Conservation (phyloP, 208 protist genomes). For the Crithidia fasciculata region DNA sequence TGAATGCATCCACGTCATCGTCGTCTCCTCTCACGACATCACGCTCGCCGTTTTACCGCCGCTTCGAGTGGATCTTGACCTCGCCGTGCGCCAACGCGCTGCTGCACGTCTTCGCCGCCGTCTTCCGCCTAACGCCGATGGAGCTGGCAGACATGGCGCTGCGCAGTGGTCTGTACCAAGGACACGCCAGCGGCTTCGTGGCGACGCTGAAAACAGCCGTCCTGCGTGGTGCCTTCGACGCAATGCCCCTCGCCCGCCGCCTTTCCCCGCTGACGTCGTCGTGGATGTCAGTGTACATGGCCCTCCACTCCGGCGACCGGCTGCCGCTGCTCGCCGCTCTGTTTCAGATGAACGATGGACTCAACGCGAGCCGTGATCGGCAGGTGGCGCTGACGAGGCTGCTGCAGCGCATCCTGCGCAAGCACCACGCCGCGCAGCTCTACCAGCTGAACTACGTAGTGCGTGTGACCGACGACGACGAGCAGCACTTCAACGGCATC, state of each 20-base stretch:
- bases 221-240: conserved; percentile 47
- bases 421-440: conserved; percentile 46
- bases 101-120: conserved; percentile 66
- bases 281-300: conserved; percentile 73
- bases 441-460: conserved; percentile 83
- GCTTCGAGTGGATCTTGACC: conserved; percentile 51
- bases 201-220: conserved; percentile 45
- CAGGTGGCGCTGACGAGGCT: conserved; percentile 37
- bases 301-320: conserved; percentile 74
- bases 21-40: conserved; percentile 38
- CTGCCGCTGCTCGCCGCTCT: conserved; percentile 64
- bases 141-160: conserved; percentile 69
- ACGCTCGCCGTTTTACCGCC: conserved; percentile 40
- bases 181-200: conserved; percentile 50
- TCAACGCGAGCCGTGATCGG: conserved; percentile 50
- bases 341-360: conserved; percentile 48
- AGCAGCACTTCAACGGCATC: conserved; percentile 70
- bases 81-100: conserved; percentile 82
- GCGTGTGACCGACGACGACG: conserved; percentile 52
- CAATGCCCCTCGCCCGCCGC: conserved; percentile 72
- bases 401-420: conserved; percentile 64
- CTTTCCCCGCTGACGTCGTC: conserved; percentile 62
- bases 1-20: neutral
- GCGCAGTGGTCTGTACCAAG: conserved; percentile 74
- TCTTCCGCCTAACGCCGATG: conserved; percentile 64